Evolutionary conservation across 1,284 basidiomycete genomes (phyloP), one percentile per base, ranked within the genome.

Genomic region (Malassezia sp.): DNA sequence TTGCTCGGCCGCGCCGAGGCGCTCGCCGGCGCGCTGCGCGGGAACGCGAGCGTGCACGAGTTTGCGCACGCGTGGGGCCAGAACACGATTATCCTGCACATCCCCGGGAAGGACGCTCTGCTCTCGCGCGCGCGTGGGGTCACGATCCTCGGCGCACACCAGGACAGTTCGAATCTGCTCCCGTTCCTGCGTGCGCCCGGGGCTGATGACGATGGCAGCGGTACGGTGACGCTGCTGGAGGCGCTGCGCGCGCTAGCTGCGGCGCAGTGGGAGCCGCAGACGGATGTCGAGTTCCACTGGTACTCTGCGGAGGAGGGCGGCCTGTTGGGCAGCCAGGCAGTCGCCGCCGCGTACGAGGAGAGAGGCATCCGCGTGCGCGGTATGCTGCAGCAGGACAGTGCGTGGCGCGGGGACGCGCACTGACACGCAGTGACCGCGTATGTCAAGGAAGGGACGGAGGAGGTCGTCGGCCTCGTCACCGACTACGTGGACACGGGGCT

Each of bases 241-340:
- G 78, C 85, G 9, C 87, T 93, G 71, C 80, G 85, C 27, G 83
- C 80, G 2, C 77, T 97, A 48, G 75, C 89, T 54, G 75, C 77
- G n/a, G 76, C 81, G 36, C 79, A 82, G 61, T 95, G 84, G 75
- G 77, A 73, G 17, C 88, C 91, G 18, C 73, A 74, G 14, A 60
- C 63, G 35, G 77, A 84, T 15, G 78, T 96, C 48, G 89, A 96
- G 70, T 91, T 95, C 72, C 89, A 93, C 71, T 97, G 84, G 83
- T 96, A 88, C 71, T 84, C 84, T 42, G 89, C 88, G 37, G 88
- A 93, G 65, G 88, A 93, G 74, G 72, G 82, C 34, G 91, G 91
- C n/a, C 77, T 96, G 26, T 81, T 97, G 44, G 91, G 91, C 31
- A 87, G 84, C 32, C 87, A 93, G 70, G 90, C 86, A 9, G 79